Evolutionary conservation across 2,329 filamentous ascomycete genomes (phyloP).

Genomic region (Microcyclospora pomicola): DNA sequence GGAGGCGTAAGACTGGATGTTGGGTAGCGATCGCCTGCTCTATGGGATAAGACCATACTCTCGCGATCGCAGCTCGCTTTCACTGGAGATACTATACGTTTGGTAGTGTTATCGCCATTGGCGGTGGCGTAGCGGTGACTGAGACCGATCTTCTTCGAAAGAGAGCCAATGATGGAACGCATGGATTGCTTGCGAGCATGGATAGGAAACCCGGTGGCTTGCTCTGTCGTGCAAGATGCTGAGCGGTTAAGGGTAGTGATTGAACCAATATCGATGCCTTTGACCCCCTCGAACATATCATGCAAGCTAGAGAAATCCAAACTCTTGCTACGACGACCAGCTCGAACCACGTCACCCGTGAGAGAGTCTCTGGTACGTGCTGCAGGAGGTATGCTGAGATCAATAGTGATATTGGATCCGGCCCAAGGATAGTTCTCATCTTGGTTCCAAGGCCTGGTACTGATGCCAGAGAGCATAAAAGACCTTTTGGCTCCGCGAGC

Average conservation of each 20-base stretch:
- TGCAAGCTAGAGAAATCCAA: conserved; percentile 12
- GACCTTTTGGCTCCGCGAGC: conserved; percentile 20
- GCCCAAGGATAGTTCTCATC: conserved; percentile 36
- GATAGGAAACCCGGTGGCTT: conserved; percentile 16
- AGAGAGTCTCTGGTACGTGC: conserved; percentile 19
- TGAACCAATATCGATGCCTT: conserved; percentile 21
- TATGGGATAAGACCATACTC: conserved; percentile 15
- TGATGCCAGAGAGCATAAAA: conserved; percentile 20
- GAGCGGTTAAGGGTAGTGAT: conserved; percentile 14
- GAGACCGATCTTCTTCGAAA: conserved; percentile 21
- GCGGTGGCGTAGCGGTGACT: conserved; percentile 4
- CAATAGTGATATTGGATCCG: conserved; percentile 25
- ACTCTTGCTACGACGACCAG: conserved; percentile 14
- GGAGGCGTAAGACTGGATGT: conserved; percentile 33
- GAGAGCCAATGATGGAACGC: conserved; percentile 23
- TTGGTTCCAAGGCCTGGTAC: conserved; percentile 33
- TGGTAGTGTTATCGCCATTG: not conserved
- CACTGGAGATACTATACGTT: conserved; percentile 2
- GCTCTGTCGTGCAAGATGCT: conserved; percentile 19
- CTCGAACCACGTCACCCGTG: conserved; percentile 14
- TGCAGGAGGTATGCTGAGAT: conserved; percentile 24
- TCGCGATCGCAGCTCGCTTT: conserved; percentile 1
- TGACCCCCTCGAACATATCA: conserved; percentile 10
- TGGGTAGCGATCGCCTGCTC: conserved; percentile 36
- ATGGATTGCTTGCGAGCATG: conserved; percentile 21